Conservation (phyloP, 2,329 filamentous ascomycete species). For the Xylogone sp. region DNA sequence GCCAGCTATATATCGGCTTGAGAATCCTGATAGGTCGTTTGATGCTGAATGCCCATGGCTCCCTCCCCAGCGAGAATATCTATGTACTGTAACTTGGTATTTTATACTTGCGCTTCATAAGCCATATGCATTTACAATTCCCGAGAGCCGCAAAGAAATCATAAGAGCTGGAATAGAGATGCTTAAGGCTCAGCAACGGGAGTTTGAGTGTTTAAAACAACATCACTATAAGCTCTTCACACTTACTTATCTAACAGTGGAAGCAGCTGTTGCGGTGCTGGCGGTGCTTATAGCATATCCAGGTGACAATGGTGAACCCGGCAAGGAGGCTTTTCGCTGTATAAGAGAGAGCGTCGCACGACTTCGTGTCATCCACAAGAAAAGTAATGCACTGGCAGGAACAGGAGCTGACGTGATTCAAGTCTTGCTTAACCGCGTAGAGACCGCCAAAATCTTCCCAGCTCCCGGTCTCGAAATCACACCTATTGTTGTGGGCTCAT, state of each 20-base stretch:
- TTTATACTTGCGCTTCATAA: conserved; percentile 9
- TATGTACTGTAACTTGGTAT: not conserved
- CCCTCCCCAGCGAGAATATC: not conserved
- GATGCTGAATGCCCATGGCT: not conserved
- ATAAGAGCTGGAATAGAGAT: conserved; percentile 8
- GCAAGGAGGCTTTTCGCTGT: not conserved
- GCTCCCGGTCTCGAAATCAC: not conserved
- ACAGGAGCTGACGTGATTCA: not conserved
- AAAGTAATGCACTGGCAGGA: not conserved
- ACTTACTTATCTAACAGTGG: conserved; percentile 2
- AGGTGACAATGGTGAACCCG: not conserved
- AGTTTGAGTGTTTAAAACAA: conserved; percentile 3
- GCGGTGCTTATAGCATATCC: not conserved
- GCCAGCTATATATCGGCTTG: not conserved
- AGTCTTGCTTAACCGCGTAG: not conserved
- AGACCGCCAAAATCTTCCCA: not conserved
- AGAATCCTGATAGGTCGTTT: not conserved
- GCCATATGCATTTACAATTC: conserved; percentile 5
- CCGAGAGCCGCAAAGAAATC: conserved; percentile 4
- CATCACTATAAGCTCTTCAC: conserved; percentile 7
- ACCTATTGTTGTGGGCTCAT: not conserved
- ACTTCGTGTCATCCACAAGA: not conserved
- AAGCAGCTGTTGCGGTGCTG: not conserved
- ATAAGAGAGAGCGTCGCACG: not conserved
- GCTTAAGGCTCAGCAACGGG: conserved; percentile 7